Conservation (phyloP, 805 yeast species). For the Starmerella bombi region DNA sequence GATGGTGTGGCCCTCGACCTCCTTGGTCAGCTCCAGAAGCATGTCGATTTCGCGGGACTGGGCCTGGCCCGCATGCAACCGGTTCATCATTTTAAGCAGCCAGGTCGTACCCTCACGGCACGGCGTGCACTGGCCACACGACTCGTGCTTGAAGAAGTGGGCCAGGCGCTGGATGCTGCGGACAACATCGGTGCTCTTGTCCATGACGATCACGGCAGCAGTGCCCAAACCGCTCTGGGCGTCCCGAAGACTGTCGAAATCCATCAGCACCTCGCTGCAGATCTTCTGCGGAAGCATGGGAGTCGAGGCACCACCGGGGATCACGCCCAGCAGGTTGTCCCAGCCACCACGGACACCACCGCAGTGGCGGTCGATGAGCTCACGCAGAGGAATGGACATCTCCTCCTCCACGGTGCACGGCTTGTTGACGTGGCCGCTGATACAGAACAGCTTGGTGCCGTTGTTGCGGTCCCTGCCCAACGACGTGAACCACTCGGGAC, state of each 20-base stretch:
- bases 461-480: conserved; percentile 77
- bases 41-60: conserved; percentile 67
- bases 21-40: conserved; percentile 73
- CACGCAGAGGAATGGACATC: conserved; percentile 78
- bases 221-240: conserved; percentile 84
- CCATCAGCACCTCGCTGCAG: conserved; percentile 67
- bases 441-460: conserved; percentile 74
- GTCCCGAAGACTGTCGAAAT: conserved; percentile 72
- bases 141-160: conserved; percentile 79
- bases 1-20: conserved; percentile 82
- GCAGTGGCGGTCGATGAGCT: conserved; percentile 74
- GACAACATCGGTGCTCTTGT: conserved; percentile 71
- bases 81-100: conserved; percentile 70
- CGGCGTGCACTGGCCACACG: conserved; percentile 91
- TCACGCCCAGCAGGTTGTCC: conserved; percentile 78
- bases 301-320: conserved; percentile 85
- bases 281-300: conserved; percentile 60
- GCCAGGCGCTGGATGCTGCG: conserved; percentile 77
- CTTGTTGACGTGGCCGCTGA: conserved; percentile 81
- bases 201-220: conserved; percentile 86
- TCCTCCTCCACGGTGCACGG: conserved; percentile 92
- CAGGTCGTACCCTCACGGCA: conserved; percentile 91
- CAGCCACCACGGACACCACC: conserved; percentile 88
- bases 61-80: conserved; percentile 70
- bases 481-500: conserved; percentile 73